Evolutionary conservation across 164 flowering plant genomes (phyloP).

Genomic region (Warburgia ugandensis): DNA sequence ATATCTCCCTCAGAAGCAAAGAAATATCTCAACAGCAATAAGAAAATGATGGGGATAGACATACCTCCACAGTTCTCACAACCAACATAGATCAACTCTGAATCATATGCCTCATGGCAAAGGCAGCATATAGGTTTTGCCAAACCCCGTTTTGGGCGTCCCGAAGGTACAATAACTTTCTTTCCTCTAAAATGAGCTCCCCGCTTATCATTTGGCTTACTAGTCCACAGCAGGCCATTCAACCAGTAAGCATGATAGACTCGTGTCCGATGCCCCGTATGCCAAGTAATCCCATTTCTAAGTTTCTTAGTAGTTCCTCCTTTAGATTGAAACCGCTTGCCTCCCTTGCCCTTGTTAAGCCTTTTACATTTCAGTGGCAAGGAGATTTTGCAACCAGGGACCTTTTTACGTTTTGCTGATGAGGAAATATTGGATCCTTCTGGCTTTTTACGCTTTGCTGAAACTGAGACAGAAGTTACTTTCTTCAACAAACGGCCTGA

Average conservation of each 20-base stretch:
- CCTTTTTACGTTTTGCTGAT: neutral
- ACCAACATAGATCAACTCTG: slow-evolving; percentile 36
- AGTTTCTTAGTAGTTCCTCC: slow-evolving; percentile 19
- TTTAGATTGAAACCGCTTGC: slow-evolving; percentile 27
- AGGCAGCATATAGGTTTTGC: slow-evolving; percentile 54
- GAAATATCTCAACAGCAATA: too few species aligned
- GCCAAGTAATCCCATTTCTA: slow-evolving; percentile 24
- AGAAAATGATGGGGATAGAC: neutral
- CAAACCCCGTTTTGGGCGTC: slow-evolving; percentile 5
- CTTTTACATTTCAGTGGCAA: slow-evolving; percentile 22
- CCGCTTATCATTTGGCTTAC: slow-evolving; percentile 59
- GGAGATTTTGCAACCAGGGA: neutral
- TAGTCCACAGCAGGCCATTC: slow-evolving; percentile 62
- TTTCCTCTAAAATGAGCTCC: slow-evolving; percentile 37
- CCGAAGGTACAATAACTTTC: slow-evolving; percentile 31
- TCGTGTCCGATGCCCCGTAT: slow-evolving; percentile 44
- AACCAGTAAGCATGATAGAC: slow-evolving; percentile 60
- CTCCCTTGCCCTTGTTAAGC: slow-evolving; percentile 24
- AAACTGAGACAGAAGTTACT: slow-evolving; percentile 23
- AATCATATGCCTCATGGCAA: slow-evolving; percentile 38
- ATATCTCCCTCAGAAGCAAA: too few species aligned
- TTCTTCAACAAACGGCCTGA: slow-evolving; percentile 55
- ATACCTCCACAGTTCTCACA: slow-evolving; percentile 84
- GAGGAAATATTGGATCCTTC: too few species aligned
- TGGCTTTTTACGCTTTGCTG: neutral